Evolutionary conservation across 352 stramenopile genomes (phyloP).

Genomic region (Globisporangium heterothallicum): DNA sequence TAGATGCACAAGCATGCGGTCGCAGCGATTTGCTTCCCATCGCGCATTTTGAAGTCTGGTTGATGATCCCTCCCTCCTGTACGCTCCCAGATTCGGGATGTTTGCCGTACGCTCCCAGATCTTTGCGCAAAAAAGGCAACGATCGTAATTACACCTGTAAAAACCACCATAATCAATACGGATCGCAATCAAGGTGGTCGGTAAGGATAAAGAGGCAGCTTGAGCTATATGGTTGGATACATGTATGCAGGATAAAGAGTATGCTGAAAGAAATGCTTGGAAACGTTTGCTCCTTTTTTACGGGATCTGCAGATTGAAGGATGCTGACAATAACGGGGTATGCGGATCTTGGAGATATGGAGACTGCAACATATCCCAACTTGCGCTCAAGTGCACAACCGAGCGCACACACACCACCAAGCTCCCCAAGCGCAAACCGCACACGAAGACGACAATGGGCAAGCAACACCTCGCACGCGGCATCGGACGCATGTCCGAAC

Average conservation of each 20-base stretch:
- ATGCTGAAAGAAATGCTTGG: background rate
- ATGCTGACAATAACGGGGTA: constrained; percentile 8
- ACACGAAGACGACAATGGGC: constrained; percentile 38
- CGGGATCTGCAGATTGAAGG: constrained; percentile 3
- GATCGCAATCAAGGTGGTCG: no score
- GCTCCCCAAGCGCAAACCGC: background rate
- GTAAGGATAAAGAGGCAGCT: no score
- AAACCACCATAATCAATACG: background rate
- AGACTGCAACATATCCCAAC: constrained; percentile 21
- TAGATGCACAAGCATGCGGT: background rate
- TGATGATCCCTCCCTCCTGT: constrained; percentile 1
- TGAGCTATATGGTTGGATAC: no score
- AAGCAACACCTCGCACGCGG: constrained; percentile 70
- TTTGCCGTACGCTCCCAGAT: background rate
- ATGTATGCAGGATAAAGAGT: background rate
- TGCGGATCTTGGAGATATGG: no score
- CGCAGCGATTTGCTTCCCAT: background rate
- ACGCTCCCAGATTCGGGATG: constrained; percentile 8
- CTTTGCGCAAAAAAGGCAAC: background rate
- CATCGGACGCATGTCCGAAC: constrained; percentile 81
- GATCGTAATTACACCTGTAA: constrained; percentile 1
- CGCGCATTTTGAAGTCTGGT: background rate
- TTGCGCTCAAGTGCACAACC: constrained; percentile 19
- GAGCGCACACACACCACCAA: background rate
- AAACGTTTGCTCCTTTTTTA: constrained; percentile 21